A percentile compares a stretch with the other conserved stretches of the same genome.
phyloP scores from a whole-genome alignment of 106 monocot genomes.

The Cymbidium sinense region DNA sequence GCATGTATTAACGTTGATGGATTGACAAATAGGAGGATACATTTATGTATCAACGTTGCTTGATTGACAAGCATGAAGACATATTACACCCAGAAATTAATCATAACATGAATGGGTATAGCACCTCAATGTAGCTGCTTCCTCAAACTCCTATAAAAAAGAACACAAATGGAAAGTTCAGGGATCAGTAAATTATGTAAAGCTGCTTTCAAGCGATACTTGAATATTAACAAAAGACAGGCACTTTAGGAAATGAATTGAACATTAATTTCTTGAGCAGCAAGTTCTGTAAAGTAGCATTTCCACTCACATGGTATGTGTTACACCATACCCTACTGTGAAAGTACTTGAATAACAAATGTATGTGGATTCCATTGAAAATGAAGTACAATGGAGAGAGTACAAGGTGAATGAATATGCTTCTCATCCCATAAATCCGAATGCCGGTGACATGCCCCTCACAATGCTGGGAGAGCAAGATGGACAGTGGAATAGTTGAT shows the following conservation, averaged over 20 bases:
- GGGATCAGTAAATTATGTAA: not conserved
- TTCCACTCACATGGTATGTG: not conserved
- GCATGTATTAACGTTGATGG: not conserved
- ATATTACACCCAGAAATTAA: not conserved
- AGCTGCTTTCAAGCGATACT: not conserved
- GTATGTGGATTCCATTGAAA: not conserved
- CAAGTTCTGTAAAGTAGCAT: not conserved
- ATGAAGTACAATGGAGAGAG: not conserved
- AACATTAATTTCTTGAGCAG: not conserved
- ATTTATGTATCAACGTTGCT: no score
- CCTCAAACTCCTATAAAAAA: conserved; percentile 1
- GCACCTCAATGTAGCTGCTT: not conserved
- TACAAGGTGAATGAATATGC: not conserved
- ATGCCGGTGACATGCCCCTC: no score
- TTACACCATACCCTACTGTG: not conserved
- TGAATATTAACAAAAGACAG: not conserved
- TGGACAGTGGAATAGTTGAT: not conserved
- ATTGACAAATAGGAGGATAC: not conserved
- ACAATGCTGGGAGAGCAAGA: no score
- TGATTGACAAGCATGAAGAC: no score
- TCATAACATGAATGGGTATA: not conserved
- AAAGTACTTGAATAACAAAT: not conserved
- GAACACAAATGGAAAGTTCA: not conserved
- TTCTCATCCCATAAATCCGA: no score
- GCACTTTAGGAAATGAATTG: not conserved